Base-by-base conservation (phyloP, 2,329 filamentous ascomycete genomes). In the Ceratocystis cacaofunesta region DNA sequence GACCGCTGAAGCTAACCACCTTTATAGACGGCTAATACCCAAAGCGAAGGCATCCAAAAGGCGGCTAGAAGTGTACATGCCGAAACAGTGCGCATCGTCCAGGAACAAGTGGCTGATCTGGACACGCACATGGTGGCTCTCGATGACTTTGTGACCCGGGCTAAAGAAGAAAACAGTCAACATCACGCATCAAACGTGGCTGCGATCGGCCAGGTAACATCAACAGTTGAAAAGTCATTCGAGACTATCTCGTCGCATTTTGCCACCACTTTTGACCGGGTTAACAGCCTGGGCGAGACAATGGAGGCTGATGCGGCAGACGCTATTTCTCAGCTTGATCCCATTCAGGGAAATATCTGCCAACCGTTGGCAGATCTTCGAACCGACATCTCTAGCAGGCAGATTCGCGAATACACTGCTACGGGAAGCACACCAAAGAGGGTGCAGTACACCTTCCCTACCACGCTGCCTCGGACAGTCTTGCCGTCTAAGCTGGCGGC, bases 381-480 rank as follows among this genome's bases (percentile, higher is more conserved):
- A 6, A 79, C 85, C 19, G 81, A 84, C n/a, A 83, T 96, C 60
- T 76, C 81, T 17, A 77, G 75, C 60, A 85, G 86, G 1, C 75
- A 79, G 3, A 79, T 97, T 63, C 81, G 85, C 64, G 91, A 96
- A 72, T 97, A 97, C 74, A 79, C 84, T 46, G 83, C 89, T 0
- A 97, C 94, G 0, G 92, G 94, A 63, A 81, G 87, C 60, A 97
- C 94, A 0, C 94, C 94, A 0, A 84, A 88, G 72, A 94, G 92
- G 76, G 78, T 80, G 36, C 80, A 85, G 63, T 99, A 97, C 75
- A 80, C 84, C n/a, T 96, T 90, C 71, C 89, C 90, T 0, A 88
- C 83, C 1, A 78, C 81, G 1, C 79, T 99, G 1, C 94, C 94
- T 2, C 85, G 86, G 30, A 97, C 94, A 0, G 75, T 76, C 30